Evolutionary conservation across 1,284 basidiomycete genomes (phyloP), one percentile per base, ranked within the genome.

Genomic region (Apiotrichum veenhuisii): DNA sequence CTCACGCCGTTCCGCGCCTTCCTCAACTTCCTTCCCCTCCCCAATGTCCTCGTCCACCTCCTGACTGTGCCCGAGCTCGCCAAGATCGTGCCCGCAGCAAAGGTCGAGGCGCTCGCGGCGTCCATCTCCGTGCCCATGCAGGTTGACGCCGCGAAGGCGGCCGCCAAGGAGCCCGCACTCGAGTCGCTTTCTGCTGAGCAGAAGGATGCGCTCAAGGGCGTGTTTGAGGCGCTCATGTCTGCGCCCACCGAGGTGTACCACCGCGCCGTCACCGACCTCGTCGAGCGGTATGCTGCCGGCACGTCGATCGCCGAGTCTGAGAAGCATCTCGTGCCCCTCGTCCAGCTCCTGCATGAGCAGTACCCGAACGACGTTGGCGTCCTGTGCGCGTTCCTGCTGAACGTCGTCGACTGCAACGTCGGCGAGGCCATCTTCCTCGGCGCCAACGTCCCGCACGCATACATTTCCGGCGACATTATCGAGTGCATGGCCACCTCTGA

Each of bases 401-500:
- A 98, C 77, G 85, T 92, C 52, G 83, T 97, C 47, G 81, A 82
- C 54, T 79, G 98, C 64, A 71, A 85, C 55, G 83, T 86, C 0
- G 95, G 95, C 1, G 84, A 98, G 70, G 92, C 94, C 0, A 90
- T 96, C 55, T 98, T 96, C 79, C 82, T 99, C 14, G 88, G 91
- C 41, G 95, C 95, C 1, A 90, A 96, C 64, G 92, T 97, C 77
- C 95, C 96, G 1, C 95, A 99, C 67, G 96, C 96, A 1, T 99
- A 98, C 74, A 82, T 98, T 53, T 86, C 85, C 36, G 93, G 93
- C 72, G 93, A 97, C 73, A 93, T 94, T 74, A 89, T 96, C 73
- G 93, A 97, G 73, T 94, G 91, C 79, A 97, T 96, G 93, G 93
- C 93, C 26, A 94, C 92, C 54, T 95, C 91, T 57, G 95, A 99